Conservation (phyloP, 306 rosid genomes). For the Begonia masoniana region DNA sequence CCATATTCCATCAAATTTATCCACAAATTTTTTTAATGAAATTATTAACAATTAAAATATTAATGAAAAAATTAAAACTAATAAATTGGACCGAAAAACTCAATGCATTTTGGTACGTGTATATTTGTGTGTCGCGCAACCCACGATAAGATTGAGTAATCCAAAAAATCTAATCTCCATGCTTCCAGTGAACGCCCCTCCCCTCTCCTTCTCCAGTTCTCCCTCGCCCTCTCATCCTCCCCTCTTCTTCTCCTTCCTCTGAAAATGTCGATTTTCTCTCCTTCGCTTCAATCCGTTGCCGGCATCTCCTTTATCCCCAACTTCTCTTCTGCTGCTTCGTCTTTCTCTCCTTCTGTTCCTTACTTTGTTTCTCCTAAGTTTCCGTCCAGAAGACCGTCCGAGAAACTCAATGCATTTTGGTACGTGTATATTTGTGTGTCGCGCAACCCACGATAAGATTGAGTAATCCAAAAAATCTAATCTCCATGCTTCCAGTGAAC, state of each 20-base stretch:
- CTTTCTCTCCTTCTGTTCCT: conserved; percentile 2
- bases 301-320: conserved; percentile 25
- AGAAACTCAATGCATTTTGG: too few species aligned
- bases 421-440: background rate
- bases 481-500: background rate
- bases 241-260: background rate
- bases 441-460: background rate
- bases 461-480: background rate
- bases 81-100: too few species aligned
- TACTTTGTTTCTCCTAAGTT: conserved; percentile 16
- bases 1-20: too few species aligned
- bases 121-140: background rate
- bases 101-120: background rate
- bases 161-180: background rate
- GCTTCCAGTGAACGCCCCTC: background rate
- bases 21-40: too few species aligned
- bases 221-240: background rate
- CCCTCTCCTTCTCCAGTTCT: background rate
- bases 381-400: conserved; percentile 14
- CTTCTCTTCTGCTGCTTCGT: conserved; percentile 16
- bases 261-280: conserved; percentile 35
- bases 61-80: too few species aligned
- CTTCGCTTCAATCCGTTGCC: conserved; percentile 34
- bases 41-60: too few species aligned
- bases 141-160: background rate